Evolutionary conservation across 2,329 filamentous ascomycete species (phyloP).

Genomic region (Sporothrix euskadiensis): DNA sequence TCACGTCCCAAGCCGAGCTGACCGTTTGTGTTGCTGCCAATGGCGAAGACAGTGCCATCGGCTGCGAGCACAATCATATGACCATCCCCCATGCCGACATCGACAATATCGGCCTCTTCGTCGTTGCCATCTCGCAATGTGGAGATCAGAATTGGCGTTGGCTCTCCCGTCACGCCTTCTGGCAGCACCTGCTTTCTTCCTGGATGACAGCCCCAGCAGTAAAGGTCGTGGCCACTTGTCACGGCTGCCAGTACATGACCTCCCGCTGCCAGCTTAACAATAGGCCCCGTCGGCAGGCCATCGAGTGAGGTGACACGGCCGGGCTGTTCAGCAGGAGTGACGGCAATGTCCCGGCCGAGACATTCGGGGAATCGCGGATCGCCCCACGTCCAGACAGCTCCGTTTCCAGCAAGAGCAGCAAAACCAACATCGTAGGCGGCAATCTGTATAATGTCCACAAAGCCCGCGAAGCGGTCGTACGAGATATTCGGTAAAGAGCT

Average conservation of each 20-base stretch:
- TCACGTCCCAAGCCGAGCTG: constrained; percentile 54
- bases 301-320: constrained; percentile 50
- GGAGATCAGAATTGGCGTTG: constrained; percentile 48
- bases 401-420: constrained; percentile 47
- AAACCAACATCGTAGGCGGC: constrained; percentile 54
- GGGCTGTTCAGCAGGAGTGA: constrained; percentile 51
- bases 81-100: constrained; percentile 58
- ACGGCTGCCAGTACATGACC: constrained; percentile 61
- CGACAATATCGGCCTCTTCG: constrained; percentile 49
- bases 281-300: constrained; percentile 52
- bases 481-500: constrained; percentile 38
- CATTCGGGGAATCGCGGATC: constrained; percentile 59
- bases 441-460: constrained; percentile 43
- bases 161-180: constrained; percentile 34
- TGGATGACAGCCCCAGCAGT: constrained; percentile 59
- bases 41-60: constrained; percentile 53
- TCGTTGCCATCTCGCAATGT: constrained; percentile 52
- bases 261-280: constrained; percentile 56
- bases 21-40: constrained; percentile 59
- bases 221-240: constrained; percentile 58
- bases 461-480: constrained; percentile 34
- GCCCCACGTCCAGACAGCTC: constrained; percentile 55
- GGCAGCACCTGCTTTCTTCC: constrained; percentile 36
- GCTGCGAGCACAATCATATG: constrained; percentile 60
- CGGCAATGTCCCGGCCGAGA: constrained; percentile 53